Base-by-base conservation (phyloP, 1,284 basidiomycete genomes). In the Sutorius eximius region DNA sequence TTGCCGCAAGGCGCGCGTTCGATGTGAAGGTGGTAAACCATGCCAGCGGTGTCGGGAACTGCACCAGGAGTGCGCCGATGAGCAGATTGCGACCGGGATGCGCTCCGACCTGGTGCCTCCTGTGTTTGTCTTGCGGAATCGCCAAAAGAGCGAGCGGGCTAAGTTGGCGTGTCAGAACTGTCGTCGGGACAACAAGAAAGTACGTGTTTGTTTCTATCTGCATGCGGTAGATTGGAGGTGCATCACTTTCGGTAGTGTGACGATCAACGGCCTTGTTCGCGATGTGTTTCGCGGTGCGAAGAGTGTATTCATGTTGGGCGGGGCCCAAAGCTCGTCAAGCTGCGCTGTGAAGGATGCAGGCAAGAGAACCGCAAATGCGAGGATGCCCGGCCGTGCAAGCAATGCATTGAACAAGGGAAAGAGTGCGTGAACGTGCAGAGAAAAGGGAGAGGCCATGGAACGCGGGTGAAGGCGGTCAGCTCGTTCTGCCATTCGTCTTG, bases 131-230 rank as follows among this genome's bases (percentile, higher is more conserved):
- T 48, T 67, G 49, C 53, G 62, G 11, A 55, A 61, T 41, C 72
- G 74, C 27, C 65, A 70, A 30, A 72, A 66, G 56, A 63, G 58
- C 53, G 80, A 82, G 55, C 75, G 80, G 33, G 81, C 78, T 44
- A 83, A 82, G 61, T 57, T 81, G 55, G 82, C 82, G 3, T 85
- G 82, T 66, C 72, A 75, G 57, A 77, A 71, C 47, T 85, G 82
- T 65, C 76, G 82, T 22, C 75, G 78, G 58, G 82, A 83, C 59
- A 83, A 83, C 58, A 84, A 85, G 64, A 85, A 85, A 77, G 82
- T 77, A 54, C 12, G 59, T 53, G 32, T 52, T 16, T 15, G 45
- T 29, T 7, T 8, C 16, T 5, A 4, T 34, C 15, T 20, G 7
- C 18, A n/a, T 27, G 36, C 2, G 16, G 33, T 18, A 34, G 11